Conservation (phyloP, 1,284 basidiomycete species). For the Mycena citricolor region DNA sequence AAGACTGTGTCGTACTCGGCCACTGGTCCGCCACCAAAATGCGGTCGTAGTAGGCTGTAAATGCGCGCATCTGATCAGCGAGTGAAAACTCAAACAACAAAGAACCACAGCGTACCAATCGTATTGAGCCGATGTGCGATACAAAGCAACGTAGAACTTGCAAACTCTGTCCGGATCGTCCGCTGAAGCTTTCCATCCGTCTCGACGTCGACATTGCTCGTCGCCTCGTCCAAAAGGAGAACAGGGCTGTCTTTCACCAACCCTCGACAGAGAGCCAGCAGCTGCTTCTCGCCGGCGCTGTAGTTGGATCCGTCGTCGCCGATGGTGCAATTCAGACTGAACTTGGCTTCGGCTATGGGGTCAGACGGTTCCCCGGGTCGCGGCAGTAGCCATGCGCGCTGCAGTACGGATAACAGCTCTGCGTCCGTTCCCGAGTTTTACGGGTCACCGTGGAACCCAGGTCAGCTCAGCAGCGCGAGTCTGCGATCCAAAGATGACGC, state of each 20-base stretch:
- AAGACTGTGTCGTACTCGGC: constrained; percentile 81
- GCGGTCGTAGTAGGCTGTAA: constrained; percentile 68
- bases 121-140: constrained; percentile 53
- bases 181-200: constrained; percentile 76
- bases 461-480: not conserved
- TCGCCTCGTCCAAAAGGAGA: constrained; percentile 77
- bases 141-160: constrained; percentile 56
- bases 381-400: constrained; percentile 63
- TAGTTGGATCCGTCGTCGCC: constrained; percentile 73
- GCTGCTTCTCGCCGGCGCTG: constrained; percentile 76
- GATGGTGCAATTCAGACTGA: constrained; percentile 63
- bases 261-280: constrained; percentile 72
- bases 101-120: constrained; percentile 48
- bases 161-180: constrained; percentile 74
- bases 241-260: constrained; percentile 70
- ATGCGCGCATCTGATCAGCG: no score
- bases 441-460: constrained; percentile 48
- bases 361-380: constrained; percentile 45
- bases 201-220: constrained; percentile 82
- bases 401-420: constrained; percentile 46
- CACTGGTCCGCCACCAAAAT: constrained; percentile 75
- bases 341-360: constrained; percentile 56
- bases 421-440: constrained; percentile 50
- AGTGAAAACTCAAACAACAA: no score
- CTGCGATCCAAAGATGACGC: constrained; percentile 30